Evolutionary conservation across 2,329 filamentous ascomycete genomes (phyloP).

Genomic region (Pseudopyricularia cyperi): DNA sequence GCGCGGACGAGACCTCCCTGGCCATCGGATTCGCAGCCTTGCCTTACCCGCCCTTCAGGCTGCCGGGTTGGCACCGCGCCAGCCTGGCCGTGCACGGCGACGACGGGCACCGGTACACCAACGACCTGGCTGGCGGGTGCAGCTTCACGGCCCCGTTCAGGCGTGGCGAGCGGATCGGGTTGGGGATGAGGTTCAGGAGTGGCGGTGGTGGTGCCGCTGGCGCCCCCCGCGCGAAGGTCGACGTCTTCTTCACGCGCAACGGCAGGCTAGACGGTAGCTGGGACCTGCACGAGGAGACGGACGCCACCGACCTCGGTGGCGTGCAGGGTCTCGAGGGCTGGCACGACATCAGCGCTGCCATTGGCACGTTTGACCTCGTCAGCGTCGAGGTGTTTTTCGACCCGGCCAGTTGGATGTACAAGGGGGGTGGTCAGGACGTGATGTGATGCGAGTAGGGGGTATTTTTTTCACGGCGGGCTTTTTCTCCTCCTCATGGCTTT

Average conservation of each 20-base stretch:
- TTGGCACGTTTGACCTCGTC: slow-evolving; percentile 59
- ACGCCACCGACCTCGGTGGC: slow-evolving; percentile 40
- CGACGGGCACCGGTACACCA: slow-evolving; percentile 64
- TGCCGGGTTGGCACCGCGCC: slow-evolving; percentile 71
- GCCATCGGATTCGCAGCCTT: slow-evolving; percentile 59
- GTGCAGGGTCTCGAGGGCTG: slow-evolving; percentile 57
- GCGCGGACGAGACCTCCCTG: slow-evolving; percentile 31
- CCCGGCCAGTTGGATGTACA: slow-evolving; percentile 44
- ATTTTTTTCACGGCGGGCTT: too few species aligned
- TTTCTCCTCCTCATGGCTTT: too few species aligned
- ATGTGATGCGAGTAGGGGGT: neutral
- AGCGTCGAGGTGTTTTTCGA: slow-evolving; percentile 55
- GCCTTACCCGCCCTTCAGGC: slow-evolving; percentile 64
- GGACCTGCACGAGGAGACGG: slow-evolving; percentile 64
- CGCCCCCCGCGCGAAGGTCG: slow-evolving; percentile 27
- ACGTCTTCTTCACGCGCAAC: slow-evolving; percentile 60
- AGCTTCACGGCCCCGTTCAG: slow-evolving; percentile 52
- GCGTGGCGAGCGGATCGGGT: slow-evolving; percentile 53
- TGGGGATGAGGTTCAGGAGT: slow-evolving; percentile 51
- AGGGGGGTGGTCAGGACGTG: slow-evolving; percentile 3
- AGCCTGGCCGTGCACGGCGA: slow-evolving; percentile 68
- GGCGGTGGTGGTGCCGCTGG: slow-evolving; percentile 12
- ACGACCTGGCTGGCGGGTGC: slow-evolving; percentile 61
- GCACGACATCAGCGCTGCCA: slow-evolving; percentile 56
- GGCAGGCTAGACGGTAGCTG: slow-evolving; percentile 51